Evolutionary conservation across 306 rosid species (phyloP), one percentile per base, ranked within the genome.

Genomic region (Prosopis cineraria): DNA sequence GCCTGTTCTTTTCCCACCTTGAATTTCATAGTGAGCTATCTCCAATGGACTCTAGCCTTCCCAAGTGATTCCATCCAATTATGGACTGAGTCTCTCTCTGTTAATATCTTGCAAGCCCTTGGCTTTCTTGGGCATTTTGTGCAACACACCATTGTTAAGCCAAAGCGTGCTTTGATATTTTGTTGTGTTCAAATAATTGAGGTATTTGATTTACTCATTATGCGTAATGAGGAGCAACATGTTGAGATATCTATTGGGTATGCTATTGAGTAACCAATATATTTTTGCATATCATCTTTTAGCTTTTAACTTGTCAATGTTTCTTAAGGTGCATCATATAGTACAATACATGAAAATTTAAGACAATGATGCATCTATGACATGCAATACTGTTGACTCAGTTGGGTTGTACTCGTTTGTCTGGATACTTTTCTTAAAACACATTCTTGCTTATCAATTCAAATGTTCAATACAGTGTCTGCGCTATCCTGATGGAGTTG

Each of bases 401-500:
- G 22, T 40, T 60, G 56, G 34, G 65, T 70, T 70, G 33, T 20
- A 47, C 48, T 78, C 78, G 65, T 55, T 48, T 72, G 50, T 37
- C 37, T 67, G 11, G 59, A 68, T 85, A 33, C 68, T 69, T 72
- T 47, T 52, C 24, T 43, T 41, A 65, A 72, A 73, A 41, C 29
- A 10, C 50, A 34, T 72, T 69, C 50, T 65, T 37, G 48, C 70
- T 20, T 37, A 65, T 65, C 44, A 9, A 10, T 37, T 65, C 3
- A 36, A n/a, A 31, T 65, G 48, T 37, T 37, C 27, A n/a, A 65
- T 65, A 60, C 89, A 93, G 98, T 87, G 92, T 79, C 73, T 89
- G 82, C 79, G 68, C 43, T 25, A 37, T 20, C 70, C 70, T n/a
- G 48, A 65, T 37, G 70, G 70, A 37, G 70, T 65, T 43, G 91